These are phyloP conservation scores for Xerocomus spinulosus DNA, from an alignment of 768 basidiomycete species.

Conservation along the genomic window DNA sequence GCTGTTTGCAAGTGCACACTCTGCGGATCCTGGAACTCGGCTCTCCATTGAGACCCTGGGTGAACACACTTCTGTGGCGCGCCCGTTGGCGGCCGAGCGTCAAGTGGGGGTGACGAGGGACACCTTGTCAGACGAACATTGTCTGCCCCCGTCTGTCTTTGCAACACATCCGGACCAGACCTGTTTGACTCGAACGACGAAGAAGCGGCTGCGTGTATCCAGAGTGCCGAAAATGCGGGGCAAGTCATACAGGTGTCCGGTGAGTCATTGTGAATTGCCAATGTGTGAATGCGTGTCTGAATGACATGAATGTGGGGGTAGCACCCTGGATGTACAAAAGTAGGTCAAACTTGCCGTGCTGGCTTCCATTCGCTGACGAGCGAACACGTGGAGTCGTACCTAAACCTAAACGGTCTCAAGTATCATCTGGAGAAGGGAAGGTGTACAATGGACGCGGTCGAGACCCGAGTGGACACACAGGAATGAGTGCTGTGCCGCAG, in stretches of 20 bases:
- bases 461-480: not conserved
- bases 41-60: not conserved
- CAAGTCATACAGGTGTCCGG: slow-evolving; percentile 48
- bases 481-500: too few species aligned
- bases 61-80: not conserved
- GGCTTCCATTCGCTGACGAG: not conserved
- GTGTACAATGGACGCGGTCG: slow-evolving; percentile 36
- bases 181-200: slow-evolving; percentile 1
- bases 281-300: too few species aligned
- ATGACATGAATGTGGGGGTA: too few species aligned
- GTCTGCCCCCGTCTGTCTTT: slow-evolving; percentile 6
- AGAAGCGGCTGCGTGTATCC: slow-evolving; percentile 12
- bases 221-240: slow-evolving; percentile 30
- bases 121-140: not conserved
- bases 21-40: slow-evolving; percentile 2
- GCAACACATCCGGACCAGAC: not conserved
- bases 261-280: slow-evolving; percentile 26
- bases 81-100: not conserved
- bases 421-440: slow-evolving; percentile 67
- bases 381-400: slow-evolving; percentile 43
- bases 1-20: not conserved
- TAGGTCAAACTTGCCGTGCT: slow-evolving; percentile 15
- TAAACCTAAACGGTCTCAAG: slow-evolving; percentile 63
- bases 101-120: not conserved
- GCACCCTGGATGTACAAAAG: slow-evolving; percentile 51